phyloP scores from a whole-genome alignment of 345 rosid species.

The Citrus mangshanensis region DNA sequence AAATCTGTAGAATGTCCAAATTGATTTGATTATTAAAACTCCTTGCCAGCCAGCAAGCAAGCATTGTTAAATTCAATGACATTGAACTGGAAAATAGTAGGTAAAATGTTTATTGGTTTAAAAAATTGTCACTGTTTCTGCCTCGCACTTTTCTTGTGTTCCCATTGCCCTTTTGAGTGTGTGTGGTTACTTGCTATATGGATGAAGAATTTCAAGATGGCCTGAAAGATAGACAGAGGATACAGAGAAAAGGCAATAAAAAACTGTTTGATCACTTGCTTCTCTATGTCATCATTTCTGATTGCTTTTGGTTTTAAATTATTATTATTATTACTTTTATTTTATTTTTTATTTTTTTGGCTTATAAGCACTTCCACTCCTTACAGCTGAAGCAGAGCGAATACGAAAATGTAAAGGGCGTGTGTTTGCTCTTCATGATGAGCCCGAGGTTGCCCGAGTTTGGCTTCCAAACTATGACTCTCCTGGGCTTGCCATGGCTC shows the following conservation, averaged over 20 bases:
- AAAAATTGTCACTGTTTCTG: background rate
- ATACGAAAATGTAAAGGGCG: conserved; percentile 83
- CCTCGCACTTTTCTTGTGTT: background rate
- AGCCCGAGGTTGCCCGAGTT: conserved; percentile 94
- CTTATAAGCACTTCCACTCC: background rate
- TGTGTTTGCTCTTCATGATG: conserved; percentile 92
- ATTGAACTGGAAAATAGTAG: background rate
- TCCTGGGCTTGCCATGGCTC: conserved; percentile 99
- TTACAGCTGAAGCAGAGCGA: conserved; percentile 91
- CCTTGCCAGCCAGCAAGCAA: background rate
- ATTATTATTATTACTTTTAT: too few species aligned
- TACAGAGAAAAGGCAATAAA: background rate
- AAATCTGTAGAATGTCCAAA: background rate
- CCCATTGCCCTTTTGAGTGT: background rate
- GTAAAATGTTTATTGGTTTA: background rate
- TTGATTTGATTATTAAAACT: background rate
- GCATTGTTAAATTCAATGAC: background rate
- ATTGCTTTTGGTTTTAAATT: background rate
- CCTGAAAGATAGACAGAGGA: background rate
- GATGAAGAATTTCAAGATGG: background rate
- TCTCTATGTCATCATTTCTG: background rate
- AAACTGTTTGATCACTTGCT: background rate
- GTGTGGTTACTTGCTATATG: background rate
- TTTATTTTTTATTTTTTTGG: background rate
- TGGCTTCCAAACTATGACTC: conserved; percentile 94